Evolutionary conservation across 1,284 basidiomycete genomes (phyloP), one percentile per base, ranked within the genome.

Genomic region (Baeospora myosura): DNA sequence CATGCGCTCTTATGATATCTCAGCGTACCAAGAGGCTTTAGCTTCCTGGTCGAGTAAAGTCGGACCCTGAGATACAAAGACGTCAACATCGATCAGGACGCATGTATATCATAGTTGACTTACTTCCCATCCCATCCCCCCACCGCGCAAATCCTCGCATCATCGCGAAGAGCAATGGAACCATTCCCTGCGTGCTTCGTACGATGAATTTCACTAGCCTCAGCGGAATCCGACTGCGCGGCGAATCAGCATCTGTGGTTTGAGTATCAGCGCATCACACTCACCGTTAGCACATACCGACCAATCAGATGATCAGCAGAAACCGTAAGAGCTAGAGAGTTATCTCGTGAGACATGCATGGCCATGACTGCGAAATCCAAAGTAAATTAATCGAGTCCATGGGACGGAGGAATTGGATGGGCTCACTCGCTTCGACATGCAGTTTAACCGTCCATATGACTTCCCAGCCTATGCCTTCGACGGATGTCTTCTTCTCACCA

Each of bases 121-220:
- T 50, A 90, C 90, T 71, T 77, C 24, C 91, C 90, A 50, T 94
- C 90, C 91, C 91, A 94, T 1, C 89, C 87, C 2, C 85, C 90
- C 1, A 90, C 65, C 0, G 87, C 88, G 49, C 88, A 86, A 0
- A 93, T 76, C 21, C 73, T 71, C 0, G 80, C 86, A 52, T 87
- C 80, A 28, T 77, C 69, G n/a, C 78, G 77, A n/a, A 93, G 74
- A 1, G 80, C 71, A 18, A 93, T 61, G 3, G 78, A 73, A 0
- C 74, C 71, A 52, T 91, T 89, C 1, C 91, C 89, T 1, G 87
- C 77, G 48, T 88, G 72, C 52, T 83, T 90, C n/a, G 79, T 90
- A 43, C 74, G 69, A 50, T 76, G 63, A 0, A 58, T 54, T 3
- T 56, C 60, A 24, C 57, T 52, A 14, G 49, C 49, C 22, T 37